phyloP scores from a whole-genome alignment of 352 stramenopile genomes.

The Phytophthora kernoviae region DNA sequence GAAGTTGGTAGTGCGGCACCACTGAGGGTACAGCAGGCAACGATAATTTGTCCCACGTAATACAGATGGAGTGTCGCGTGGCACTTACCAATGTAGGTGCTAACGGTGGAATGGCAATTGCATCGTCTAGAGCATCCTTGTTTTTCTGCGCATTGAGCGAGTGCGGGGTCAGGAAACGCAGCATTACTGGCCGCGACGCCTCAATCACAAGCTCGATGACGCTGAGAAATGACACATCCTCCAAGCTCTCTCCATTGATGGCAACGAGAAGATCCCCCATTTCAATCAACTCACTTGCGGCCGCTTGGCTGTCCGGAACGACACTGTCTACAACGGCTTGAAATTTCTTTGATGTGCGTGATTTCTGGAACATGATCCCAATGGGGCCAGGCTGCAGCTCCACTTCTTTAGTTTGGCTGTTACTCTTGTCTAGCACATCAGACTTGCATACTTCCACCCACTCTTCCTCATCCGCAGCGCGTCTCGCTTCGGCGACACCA shows the following conservation, averaged over 20 bases:
- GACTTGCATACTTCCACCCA: constrained; percentile 77
- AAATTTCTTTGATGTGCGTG: constrained; percentile 65
- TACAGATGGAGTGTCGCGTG: constrained; percentile 60
- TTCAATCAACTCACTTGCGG: constrained; percentile 65
- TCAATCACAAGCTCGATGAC: constrained; percentile 85
- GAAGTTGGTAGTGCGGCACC: constrained; percentile 56
- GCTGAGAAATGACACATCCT: constrained; percentile 62
- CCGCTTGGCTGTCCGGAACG: constrained; percentile 80
- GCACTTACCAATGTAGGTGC: constrained; percentile 72
- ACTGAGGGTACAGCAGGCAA: constrained; percentile 14
- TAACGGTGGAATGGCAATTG: constrained; percentile 57
- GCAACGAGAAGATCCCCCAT: constrained; percentile 75
- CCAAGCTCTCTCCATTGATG: constrained; percentile 75
- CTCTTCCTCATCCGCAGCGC: constrained; percentile 60
- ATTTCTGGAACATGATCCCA: constrained; percentile 83
- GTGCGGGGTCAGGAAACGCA: constrained; percentile 68
- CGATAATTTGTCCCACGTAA: constrained; percentile 62
- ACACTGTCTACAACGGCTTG: constrained; percentile 83
- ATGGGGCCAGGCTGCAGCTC: constrained; percentile 71
- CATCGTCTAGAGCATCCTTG: constrained; percentile 43
- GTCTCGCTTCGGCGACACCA: constrained; percentile 34
- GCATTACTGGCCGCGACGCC: constrained; percentile 60
- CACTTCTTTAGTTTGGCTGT: constrained; percentile 60
- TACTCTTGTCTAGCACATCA: constrained; percentile 51
- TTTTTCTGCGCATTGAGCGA: constrained; percentile 37